Evolutionary conservation across 2,329 filamentous ascomycete genomes (phyloP), one percentile per base, ranked within the genome.

Genomic region (Claviceps monticola): DNA sequence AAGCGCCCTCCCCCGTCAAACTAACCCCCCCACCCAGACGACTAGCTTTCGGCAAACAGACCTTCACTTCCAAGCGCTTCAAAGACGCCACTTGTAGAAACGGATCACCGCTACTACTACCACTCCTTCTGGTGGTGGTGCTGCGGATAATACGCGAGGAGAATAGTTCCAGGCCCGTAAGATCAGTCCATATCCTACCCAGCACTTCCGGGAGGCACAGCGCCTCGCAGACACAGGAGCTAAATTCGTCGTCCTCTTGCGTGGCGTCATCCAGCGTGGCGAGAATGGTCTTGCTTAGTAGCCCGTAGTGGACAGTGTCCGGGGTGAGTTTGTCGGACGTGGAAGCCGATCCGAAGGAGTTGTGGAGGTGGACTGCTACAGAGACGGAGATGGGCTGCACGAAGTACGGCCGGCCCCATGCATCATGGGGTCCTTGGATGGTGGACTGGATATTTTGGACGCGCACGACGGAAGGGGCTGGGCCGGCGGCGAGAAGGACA

Each of bases 251-350:
- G 23, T 51, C 44, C 29, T 46, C 44, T 16, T 23, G 26, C 46
- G 51, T 53, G 21, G 62, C 58, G n/a, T 64, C 55, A 46, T 67
- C 64, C 26, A 82, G 61, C 13, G 68, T 69, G 23, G 66, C 64
- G 36, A 83, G 67, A 14, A 89, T 71, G 0, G 73, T 71, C 67
- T 88, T 88, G 68, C 80, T 82, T 14, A 89, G 71, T 9, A 70
- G 73, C 2, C 86, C 85, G 60, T 90, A 90, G 68, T 90, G 83
- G 23, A 88, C 79, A 2, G 86, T 89, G 61, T 84, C 84, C n/a
- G 67, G 65, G 46, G 79, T 75, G 37, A 90, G 74, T 8, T 68
- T 68, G 66, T 90, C 86, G 4, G 66, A 65, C 1, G 71, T 60
- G 0, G 81, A 79, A 1, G 83, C 78, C 0, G 74, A 71, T 47